These are phyloP conservation scores for Epithemia pelagica DNA, from an alignment of 108 stramenopile genomes.

Conservation along the genomic window DNA sequence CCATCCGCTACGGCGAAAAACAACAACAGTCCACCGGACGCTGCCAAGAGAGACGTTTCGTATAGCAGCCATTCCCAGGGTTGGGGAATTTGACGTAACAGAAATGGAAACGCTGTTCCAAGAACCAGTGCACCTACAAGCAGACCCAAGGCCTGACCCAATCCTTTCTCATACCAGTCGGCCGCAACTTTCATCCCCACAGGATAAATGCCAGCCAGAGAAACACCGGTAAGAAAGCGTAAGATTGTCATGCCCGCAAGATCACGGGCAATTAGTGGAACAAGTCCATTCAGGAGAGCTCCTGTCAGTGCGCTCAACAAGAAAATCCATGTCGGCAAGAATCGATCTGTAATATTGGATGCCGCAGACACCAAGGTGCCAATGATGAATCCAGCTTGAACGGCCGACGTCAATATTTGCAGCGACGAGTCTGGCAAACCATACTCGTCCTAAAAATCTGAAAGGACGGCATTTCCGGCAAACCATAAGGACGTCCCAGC, in stretches of 20 bases:
- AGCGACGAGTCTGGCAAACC: slow-evolving; percentile 8
- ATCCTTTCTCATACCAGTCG: slow-evolving; percentile 20
- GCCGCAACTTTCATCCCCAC: slow-evolving; percentile 44
- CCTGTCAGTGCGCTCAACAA: slow-evolving; percentile 11
- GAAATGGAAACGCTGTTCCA: slow-evolving; percentile 29
- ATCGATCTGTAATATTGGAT: slow-evolving; percentile 28
- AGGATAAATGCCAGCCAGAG: slow-evolving; percentile 33
- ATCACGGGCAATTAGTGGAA: slow-evolving; percentile 1
- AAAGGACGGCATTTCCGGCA: slow-evolving; percentile 33
- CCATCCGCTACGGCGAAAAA: slow-evolving; percentile 16
- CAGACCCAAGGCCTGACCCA: slow-evolving; percentile 28
- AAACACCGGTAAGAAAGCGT: slow-evolving; percentile 24
- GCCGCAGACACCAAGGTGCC: slow-evolving; percentile 29
- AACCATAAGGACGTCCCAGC: slow-evolving; percentile 46
- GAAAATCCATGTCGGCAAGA: slow-evolving; percentile 22
- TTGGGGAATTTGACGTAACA: slow-evolving; percentile 20
- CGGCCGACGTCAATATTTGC: slow-evolving; percentile 18
- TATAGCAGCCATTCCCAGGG: slow-evolving; percentile 12
- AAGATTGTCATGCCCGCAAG: slow-evolving; percentile 19
- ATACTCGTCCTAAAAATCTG: slow-evolving; percentile 18
- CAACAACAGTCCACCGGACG: slow-evolving; percentile 13
- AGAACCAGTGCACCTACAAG: slow-evolving; percentile 30
- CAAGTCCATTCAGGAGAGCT: slow-evolving; percentile 18
- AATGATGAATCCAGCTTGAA: slow-evolving; percentile 36
- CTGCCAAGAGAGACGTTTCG: slow-evolving; percentile 16